A percentile compares a stretch with the other conserved stretches of the same genome.
Evolutionary conservation across 305 asterid species (phyloP).

Genomic region (Fraxinus xanthoxyloides): DNA sequence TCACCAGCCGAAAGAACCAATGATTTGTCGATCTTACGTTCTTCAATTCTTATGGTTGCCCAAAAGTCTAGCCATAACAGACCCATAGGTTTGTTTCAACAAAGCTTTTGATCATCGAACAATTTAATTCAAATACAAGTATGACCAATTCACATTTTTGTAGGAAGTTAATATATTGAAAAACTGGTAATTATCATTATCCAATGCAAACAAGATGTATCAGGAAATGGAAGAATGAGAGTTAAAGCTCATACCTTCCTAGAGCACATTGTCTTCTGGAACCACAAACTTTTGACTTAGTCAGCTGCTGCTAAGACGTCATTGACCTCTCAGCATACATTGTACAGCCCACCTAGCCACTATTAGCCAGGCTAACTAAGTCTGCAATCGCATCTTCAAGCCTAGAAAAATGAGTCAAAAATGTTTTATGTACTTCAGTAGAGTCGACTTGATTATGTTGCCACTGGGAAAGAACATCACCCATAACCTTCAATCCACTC

Average conservation of each 20-base stretch:
- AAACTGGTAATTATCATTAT: neutral
- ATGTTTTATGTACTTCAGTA: conserved; percentile 50
- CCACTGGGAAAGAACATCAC: conserved; percentile 70
- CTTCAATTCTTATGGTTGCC: neutral
- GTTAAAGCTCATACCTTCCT: conserved; percentile 10
- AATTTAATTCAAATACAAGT: neutral
- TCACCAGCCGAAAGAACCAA: neutral
- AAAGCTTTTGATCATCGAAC: neutral
- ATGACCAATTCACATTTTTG: neutral
- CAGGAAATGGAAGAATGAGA: neutral
- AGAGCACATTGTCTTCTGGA: neutral
- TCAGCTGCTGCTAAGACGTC: neutral
- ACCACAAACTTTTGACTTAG: neutral
- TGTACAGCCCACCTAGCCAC: conserved; percentile 18
- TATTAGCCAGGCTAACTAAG: conserved; percentile 58
- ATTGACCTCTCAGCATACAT: neutral
- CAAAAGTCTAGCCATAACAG: neutral
- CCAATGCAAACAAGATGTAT: neutral
- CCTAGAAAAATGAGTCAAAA: conserved; percentile 58
- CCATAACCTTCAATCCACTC: conserved; percentile 75
- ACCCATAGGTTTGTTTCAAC: too few relatives aligned
- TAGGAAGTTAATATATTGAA: neutral
- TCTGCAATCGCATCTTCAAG: conserved; percentile 74
- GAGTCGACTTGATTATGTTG: conserved; percentile 48
- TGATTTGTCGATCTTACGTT: neutral